Evolutionary conservation across 352 stramenopile species (phyloP).

Genomic region (Phytopythium boreale): DNA sequence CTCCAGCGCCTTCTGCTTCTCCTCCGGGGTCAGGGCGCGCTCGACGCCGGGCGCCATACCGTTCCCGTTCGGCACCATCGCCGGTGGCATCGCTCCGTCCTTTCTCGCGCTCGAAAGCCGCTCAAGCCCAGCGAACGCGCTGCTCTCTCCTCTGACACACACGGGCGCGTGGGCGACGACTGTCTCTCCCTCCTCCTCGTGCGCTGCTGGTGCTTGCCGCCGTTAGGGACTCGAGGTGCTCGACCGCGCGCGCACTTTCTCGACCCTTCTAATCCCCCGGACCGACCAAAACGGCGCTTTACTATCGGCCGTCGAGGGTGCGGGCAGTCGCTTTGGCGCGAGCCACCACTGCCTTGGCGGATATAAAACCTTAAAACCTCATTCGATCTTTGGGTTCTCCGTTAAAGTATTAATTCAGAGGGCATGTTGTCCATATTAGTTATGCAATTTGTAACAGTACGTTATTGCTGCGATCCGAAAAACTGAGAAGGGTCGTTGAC

Average conservation of each 20-base stretch:
- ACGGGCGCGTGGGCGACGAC: background rate
- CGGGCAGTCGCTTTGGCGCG: background rate
- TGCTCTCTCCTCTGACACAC: background rate
- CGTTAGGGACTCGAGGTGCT: background rate
- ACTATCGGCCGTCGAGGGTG: background rate
- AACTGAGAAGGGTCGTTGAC: background rate
- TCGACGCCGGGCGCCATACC: conserved; percentile 3
- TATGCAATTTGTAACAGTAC: background rate
- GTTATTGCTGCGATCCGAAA: background rate
- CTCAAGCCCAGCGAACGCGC: background rate
- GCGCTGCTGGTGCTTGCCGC: background rate
- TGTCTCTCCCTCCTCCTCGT: background rate
- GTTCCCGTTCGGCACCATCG: conserved; percentile 10
- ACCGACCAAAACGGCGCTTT: conserved; percentile 1
- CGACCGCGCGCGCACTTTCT: background rate
- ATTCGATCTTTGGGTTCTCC: background rate
- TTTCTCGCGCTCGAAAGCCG: background rate
- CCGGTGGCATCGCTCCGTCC: background rate
- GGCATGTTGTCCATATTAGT: background rate
- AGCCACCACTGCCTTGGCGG: background rate
- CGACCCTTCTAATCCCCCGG: background rate
- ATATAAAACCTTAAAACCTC: conserved; percentile 13
- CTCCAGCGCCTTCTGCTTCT: conserved; percentile 65
- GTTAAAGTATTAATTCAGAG: background rate
- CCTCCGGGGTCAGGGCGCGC: conserved; percentile 34